Conservation (phyloP, 2,329 filamentous ascomycete species). For the Sclerotinia nivalis region DNA sequence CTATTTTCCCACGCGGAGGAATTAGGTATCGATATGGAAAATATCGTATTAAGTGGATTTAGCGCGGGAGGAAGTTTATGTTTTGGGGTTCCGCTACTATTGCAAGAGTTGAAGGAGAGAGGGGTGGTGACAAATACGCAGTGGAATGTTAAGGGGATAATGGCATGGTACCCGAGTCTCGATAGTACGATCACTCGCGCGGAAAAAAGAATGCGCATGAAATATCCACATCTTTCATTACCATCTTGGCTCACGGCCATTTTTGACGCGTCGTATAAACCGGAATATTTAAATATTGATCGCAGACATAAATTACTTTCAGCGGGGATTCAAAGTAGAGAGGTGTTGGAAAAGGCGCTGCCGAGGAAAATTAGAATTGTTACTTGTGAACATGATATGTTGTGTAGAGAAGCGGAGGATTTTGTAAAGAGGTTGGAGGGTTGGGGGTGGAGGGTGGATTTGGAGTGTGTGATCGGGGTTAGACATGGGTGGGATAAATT, state of each 20-base stretch:
- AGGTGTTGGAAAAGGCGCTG: slow-evolving; percentile 29
- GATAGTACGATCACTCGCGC: slow-evolving; percentile 23
- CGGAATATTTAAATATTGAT: slow-evolving; percentile 26
- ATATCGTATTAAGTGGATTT: slow-evolving; percentile 49
- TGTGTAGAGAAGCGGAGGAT: slow-evolving; percentile 31
- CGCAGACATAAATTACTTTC: slow-evolving; percentile 5
- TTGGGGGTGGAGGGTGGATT: slow-evolving; percentile 32
- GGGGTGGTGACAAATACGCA: neutral
- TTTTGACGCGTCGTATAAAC: slow-evolving; percentile 30
- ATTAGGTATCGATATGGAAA: slow-evolving; percentile 28
- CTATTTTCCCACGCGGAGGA: slow-evolving; percentile 30
- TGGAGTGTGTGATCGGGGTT: slow-evolving; percentile 30
- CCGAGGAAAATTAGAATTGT: slow-evolving; percentile 32
- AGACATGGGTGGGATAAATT: slow-evolving; percentile 36
- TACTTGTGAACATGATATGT: slow-evolving; percentile 33
- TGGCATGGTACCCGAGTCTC: slow-evolving; percentile 20
- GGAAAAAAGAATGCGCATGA: slow-evolving; percentile 22
- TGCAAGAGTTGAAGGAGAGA: slow-evolving; percentile 23
- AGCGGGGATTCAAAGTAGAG: slow-evolving; percentile 29
- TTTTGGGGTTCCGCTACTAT: slow-evolving; percentile 24
- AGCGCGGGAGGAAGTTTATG: slow-evolving; percentile 46
- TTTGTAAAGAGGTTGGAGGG: slow-evolving; percentile 31
- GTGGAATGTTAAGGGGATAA: slow-evolving; percentile 6
- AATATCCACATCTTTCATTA: neutral
- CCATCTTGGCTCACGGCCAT: slow-evolving; percentile 15